phyloP scores from a whole-genome alignment of 768 basidiomycete species.

The Megacollybia marginata region DNA sequence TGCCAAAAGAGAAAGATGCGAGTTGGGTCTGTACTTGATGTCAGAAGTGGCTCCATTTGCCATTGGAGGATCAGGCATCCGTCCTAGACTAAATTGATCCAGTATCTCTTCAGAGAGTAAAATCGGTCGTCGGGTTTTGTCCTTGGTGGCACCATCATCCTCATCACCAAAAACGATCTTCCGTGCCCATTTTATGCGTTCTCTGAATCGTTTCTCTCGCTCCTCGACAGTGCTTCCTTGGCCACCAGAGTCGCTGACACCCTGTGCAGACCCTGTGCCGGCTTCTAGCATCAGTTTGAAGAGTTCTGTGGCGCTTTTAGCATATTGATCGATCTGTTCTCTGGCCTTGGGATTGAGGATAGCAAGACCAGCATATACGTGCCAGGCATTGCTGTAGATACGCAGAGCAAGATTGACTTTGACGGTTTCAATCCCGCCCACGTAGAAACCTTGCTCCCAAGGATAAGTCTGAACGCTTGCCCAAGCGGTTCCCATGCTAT shows the following conservation, averaged over 20 bases:
- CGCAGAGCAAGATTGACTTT: conserved; percentile 96
- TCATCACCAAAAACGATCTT: conserved; percentile 65
- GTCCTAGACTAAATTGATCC: conserved; percentile 83
- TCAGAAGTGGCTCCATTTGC: conserved; percentile 13
- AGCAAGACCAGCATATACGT: conserved; percentile 98
- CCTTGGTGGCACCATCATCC: conserved; percentile 3
- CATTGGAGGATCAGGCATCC: conserved; percentile 13
- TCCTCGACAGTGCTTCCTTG: background rate
- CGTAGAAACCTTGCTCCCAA: conserved; percentile 93
- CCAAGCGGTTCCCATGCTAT: conserved; percentile 99
- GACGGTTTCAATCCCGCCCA: conserved; percentile 95
- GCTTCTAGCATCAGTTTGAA: conserved; percentile 92
- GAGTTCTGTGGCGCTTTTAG: conserved; percentile 76
- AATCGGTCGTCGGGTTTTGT: conserved; percentile 47
- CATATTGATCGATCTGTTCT: conserved; percentile 86
- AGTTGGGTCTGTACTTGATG: conserved; percentile 53
- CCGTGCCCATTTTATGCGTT: conserved; percentile 67
- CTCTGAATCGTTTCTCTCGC: conserved; percentile 42
- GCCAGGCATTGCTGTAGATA: conserved; percentile 97
- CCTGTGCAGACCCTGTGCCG: conserved; percentile 26
- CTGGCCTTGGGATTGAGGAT: conserved; percentile 91
- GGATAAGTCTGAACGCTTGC: conserved; percentile 69
- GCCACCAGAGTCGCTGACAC: conserved; percentile 29
- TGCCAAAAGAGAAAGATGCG: conserved; percentile 87
- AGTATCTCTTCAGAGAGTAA: conserved; percentile 79